Evolutionary conservation across 257 asterid genomes (phyloP), one percentile per base, ranked within the genome.

Genomic region (Solanum phureja): DNA sequence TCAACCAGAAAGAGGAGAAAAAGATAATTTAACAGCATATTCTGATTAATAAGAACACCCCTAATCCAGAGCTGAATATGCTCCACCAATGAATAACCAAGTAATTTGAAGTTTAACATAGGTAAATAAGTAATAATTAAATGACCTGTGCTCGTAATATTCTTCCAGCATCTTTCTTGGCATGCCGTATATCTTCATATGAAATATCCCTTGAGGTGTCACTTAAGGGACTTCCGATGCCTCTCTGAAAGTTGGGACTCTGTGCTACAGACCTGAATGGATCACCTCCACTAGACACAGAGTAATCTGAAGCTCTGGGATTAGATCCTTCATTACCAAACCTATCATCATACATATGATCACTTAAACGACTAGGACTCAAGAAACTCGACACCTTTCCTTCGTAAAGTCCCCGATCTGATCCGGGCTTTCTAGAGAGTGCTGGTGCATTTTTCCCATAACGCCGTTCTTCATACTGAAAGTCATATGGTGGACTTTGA

Each of bases 401-500:
- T 86, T 93, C 98, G 75, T 95, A 95, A 83, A 93, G 93, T 75
- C 98, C 98, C 87, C 95, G 93, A 90, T 95, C 99, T 77, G 99
- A 97, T 72, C 99, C 99, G 14, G 97, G 94, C 91, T 94, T 96
- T 90, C 98, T 93, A 74, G 95, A 91, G 71, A 94, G 96, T 68
- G 88, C 88, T 72, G 95, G 94, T 44, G 94, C 94, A 86, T 90
- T 94, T 86, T 92, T 97, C 89, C 99, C 98, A 85, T 94, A 94
- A 66, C 93, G 94, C 49, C 98, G 93, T 90, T 97, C 98, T 93
- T 97, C 99, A 88, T 97, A 97, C 87, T 97, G 98, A 90, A 95
- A 97, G 93, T 97, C 99, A 92, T 97, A 95, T 13, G 99, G 98
- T 6, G 99, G 99, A 89, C 99, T 97, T 92, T 95, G 99, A 81